Evolutionary conservation across 331 rosid genomes (phyloP).

Genomic region (Pyrus hybrid): DNA sequence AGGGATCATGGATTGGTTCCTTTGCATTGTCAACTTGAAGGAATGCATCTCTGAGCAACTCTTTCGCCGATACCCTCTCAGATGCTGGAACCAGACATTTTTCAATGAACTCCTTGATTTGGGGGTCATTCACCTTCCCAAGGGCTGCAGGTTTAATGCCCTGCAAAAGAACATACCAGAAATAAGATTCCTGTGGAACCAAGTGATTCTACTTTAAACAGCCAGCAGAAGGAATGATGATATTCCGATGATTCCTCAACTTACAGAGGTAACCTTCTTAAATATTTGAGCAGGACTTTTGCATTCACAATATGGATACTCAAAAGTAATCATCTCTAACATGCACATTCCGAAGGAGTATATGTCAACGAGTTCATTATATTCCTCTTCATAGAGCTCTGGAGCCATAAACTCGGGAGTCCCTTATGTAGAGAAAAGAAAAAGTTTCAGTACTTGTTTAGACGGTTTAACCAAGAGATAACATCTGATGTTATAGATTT

Average conservation of each 20-base stretch:
- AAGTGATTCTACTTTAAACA: conserved; percentile 1
- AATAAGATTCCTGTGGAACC: background rate
- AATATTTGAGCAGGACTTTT: conserved; percentile 86
- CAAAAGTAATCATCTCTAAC: conserved; percentile 90
- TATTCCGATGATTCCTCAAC: conserved; percentile 17
- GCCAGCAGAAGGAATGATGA: conserved; percentile 4
- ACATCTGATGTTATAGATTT: conserved; percentile 11
- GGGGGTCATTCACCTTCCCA: conserved; percentile 55
- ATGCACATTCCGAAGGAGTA: conserved; percentile 94
- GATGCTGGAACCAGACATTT: conserved; percentile 76
- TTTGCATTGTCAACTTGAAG: conserved; percentile 55
- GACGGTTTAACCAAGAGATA: conserved; percentile 1
- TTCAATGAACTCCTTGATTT: conserved; percentile 57
- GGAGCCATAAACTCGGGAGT: conserved; percentile 99
- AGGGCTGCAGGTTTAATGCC: conserved; percentile 91
- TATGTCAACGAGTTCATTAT: conserved; percentile 79
- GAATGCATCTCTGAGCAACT: conserved; percentile 76
- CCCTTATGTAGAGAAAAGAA: conserved; percentile 33
- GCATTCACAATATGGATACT: conserved; percentile 89
- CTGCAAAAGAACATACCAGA: conserved; percentile 33
- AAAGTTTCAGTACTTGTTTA: conserved; percentile 9
- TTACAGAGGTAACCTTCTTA: conserved; percentile 81
- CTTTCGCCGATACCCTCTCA: conserved; percentile 70
- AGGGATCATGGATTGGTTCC: conserved; percentile 35
- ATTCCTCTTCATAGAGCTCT: conserved; percentile 90